Conservation (phyloP, 441 rosid genomes). For the Corymbia calophylla region DNA sequence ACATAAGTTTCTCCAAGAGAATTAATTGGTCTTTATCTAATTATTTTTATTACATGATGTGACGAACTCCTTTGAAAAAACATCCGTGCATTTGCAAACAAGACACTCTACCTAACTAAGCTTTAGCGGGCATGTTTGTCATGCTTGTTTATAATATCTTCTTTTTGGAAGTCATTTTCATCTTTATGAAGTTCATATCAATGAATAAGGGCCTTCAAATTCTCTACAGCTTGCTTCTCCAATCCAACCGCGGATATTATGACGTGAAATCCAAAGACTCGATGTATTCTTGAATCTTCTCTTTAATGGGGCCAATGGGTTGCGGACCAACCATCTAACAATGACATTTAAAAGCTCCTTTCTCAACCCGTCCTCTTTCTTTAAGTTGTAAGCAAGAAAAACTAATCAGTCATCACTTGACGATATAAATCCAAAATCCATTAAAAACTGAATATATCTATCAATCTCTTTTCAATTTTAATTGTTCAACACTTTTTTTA, state of each 20-base stretch:
- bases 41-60: not conserved
- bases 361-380: not conserved
- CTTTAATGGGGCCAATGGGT: not conserved
- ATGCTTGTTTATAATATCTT: not conserved
- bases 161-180: not conserved
- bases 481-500: not conserved
- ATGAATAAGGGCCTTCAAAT: not conserved
- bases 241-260: not conserved
- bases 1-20: not conserved
- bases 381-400: not conserved
- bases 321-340: not conserved
- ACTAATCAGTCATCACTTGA: not conserved
- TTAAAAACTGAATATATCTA: not conserved
- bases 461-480: not conserved
- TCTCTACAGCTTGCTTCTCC: not conserved
- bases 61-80: not conserved
- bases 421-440: not conserved
- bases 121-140: not conserved
- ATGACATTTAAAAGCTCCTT: not conserved
- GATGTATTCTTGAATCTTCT: not conserved
- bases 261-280: not conserved
- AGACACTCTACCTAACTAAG: not conserved
- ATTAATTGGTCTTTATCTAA: not conserved
- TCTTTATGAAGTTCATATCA: not conserved
- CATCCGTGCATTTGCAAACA: not conserved